Conservation (phyloP, 129 eudicot species). For the Heracleum sosnowskyi region DNA sequence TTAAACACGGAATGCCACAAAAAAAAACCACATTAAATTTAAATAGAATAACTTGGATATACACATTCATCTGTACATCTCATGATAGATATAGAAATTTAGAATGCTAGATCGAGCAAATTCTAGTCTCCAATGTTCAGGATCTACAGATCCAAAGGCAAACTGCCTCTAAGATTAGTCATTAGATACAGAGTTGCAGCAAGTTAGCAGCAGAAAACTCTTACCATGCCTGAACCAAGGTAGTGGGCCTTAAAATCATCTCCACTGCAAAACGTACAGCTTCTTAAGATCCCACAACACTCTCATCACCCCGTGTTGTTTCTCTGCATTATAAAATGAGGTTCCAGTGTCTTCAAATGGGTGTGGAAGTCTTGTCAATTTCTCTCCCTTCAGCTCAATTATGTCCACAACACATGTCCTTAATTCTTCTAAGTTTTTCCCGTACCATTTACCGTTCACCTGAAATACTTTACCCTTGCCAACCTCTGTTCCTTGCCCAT, state of each 20-base stretch:
- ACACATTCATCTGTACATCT: not conserved
- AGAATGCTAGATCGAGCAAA: not conserved
- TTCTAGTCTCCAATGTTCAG: not conserved
- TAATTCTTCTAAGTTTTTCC: slow-evolving; percentile 45
- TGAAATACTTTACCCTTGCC: slow-evolving; percentile 68
- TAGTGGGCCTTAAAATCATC: not conserved
- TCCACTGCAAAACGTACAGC: slow-evolving; percentile 15
- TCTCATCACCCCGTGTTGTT: slow-evolving; percentile 36
- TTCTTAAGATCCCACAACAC: slow-evolving; percentile 64
- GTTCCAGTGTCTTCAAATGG: slow-evolving; percentile 51
- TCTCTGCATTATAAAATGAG: slow-evolving; percentile 46
- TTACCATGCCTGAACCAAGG: not conserved
- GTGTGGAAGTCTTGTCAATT: slow-evolving; percentile 37
- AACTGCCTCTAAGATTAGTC: not conserved
- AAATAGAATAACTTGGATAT: not conserved
- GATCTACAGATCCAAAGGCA: not conserved
- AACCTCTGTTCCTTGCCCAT: slow-evolving; percentile 53
- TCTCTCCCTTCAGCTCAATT: slow-evolving; percentile 38
- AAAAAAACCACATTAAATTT: not conserved
- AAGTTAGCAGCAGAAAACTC: not conserved
- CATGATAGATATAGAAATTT: not conserved
- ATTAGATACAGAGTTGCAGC: not conserved
- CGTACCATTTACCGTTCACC: slow-evolving; percentile 55
- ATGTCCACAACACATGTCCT: slow-evolving; percentile 72
- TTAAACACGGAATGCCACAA: not conserved